Base-by-base conservation (phyloP, 768 basidiomycete genomes). In the Russula foetens region DNA sequence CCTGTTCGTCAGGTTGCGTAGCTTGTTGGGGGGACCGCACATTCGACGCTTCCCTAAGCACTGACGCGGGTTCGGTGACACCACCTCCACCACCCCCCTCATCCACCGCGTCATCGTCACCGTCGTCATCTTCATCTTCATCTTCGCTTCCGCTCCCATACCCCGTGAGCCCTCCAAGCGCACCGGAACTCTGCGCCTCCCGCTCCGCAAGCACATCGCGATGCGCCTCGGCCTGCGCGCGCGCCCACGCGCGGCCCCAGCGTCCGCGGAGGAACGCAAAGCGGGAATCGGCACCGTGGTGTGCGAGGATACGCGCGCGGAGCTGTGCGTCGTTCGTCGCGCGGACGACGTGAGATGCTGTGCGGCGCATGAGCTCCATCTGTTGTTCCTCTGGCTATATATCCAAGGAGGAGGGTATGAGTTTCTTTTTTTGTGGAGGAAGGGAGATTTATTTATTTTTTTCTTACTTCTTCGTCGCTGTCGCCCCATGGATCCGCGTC, bases 271-370 rank as follows among this genome's bases (percentile, higher is more conserved):
- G 71, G 71, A 95, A 95, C 1, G 85, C 82, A 68, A 97, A 95
- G 7, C 89, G 80, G 47, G 76, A 74, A 69, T 96, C 92, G 14
- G 77, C 74, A 0, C 90, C 87, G 67, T 95, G 82, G 66, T 96
- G 92, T 11, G 93, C 86, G 17, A 96, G 75, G 66, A 97, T 93
- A 7, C 92, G 82, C 79, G 93, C 84, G 71, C 94, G 92, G 24
- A 96, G 78, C 63, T 92, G 84, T 0, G 85, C 82, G 17, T 90
- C 81, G 67, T 94, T 92, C 1, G 86, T 83, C 1, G 92, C 88
- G 7, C 82, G 72, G 26, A 79, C 68, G 33, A 95, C 72, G 61
- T 92, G 88, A 14, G 69, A 64, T 0, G 89, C 89, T 0, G 92
- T 95, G 54, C 85, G 81, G 12, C 75, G 72, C 84, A 97, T 93